Evolutionary conservation across 108 stramenopile species (phyloP).

Genomic region (Nannochloropsis salina): DNA sequence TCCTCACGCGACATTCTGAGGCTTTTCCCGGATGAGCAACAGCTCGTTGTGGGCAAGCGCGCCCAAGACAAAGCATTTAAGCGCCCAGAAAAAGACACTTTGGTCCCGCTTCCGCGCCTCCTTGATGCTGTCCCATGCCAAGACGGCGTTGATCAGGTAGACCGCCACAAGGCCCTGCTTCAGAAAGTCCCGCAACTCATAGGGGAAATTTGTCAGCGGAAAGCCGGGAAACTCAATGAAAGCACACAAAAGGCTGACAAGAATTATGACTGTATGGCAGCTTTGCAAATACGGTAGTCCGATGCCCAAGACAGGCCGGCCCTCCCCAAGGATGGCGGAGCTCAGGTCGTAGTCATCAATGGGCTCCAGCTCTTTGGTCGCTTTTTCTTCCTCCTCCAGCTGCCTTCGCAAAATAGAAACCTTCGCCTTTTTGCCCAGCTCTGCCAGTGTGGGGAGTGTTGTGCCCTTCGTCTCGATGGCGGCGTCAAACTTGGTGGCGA

Average conservation of each 20-base stretch:
- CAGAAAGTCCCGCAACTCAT: conserved; percentile 49
- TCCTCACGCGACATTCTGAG: neutral
- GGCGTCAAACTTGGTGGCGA: neutral
- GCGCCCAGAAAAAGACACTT: conserved; percentile 34
- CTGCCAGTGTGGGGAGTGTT: neutral
- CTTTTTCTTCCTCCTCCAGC: conserved; percentile 13
- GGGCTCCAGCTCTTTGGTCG: neutral
- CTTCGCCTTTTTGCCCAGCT: conserved; percentile 14
- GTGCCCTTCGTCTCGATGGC: neutral
- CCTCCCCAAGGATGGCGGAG: conserved; percentile 39
- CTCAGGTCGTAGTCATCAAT: conserved; percentile 30
- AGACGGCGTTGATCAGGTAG: conserved; percentile 32
- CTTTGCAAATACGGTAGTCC: conserved; percentile 53
- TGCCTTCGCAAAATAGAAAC: neutral
- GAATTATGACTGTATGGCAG: conserved; percentile 48
- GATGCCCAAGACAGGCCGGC: conserved; percentile 48
- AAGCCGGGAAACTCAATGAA: conserved; percentile 49
- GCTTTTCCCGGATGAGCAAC: conserved; percentile 30
- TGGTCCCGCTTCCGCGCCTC: conserved; percentile 31
- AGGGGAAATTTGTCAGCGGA: conserved; percentile 53
- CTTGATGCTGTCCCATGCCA: conserved; percentile 25
- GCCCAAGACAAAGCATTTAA: conserved; percentile 41
- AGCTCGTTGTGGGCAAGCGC: conserved; percentile 46
- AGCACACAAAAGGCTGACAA: conserved; percentile 35
- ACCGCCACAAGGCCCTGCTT: conserved; percentile 38